Conservation (phyloP, 805 yeast species). For the Candida manassasensis region DNA sequence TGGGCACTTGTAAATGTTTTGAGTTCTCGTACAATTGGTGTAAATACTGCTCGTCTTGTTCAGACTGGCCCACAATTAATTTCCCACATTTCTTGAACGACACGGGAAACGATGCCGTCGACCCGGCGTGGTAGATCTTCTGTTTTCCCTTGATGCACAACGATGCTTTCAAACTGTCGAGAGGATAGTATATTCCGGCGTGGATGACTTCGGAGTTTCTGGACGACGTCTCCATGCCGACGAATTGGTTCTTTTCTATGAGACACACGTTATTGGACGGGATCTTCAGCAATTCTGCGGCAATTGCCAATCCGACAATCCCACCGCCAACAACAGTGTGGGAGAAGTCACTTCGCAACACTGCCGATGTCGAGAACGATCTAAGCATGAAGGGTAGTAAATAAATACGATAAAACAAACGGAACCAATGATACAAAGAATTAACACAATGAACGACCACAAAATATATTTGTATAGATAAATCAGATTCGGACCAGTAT, state of each 20-base stretch:
- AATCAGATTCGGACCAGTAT: no score
- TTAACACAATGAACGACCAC: no score
- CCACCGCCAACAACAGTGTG: slow-evolving; percentile 84
- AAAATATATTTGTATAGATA: no score
- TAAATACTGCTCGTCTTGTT: slow-evolving; percentile 55
- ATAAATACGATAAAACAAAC: no score
- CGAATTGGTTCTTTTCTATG: slow-evolving; percentile 59
- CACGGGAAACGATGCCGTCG: slow-evolving; percentile 18
- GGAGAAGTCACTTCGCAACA: slow-evolving; percentile 46
- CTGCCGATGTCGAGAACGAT: slow-evolving; percentile 1
- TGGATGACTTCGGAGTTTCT: slow-evolving; percentile 91
- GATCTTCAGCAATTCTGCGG: slow-evolving; percentile 52
- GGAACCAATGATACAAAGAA: no score
- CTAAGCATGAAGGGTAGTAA: no score
- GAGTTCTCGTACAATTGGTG: slow-evolving; percentile 50
- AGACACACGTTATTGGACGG: slow-evolving; percentile 52
- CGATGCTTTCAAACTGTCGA: slow-evolving; percentile 57
- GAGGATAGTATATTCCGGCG: slow-evolving; percentile 83
- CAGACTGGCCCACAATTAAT: slow-evolving; percentile 83
- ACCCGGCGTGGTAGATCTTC: slow-evolving; percentile 54
- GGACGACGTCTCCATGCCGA: slow-evolving; percentile 83
- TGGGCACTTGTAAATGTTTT: slow-evolving; percentile 48
- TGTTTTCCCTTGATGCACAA: slow-evolving; percentile 75
- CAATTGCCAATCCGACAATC: slow-evolving; percentile 77
- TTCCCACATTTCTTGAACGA: slow-evolving; percentile 62